Evolutionary conservation across 768 basidiomycete species (phyloP), one percentile per base, ranked within the genome.

Genomic region (Lactifluus hygrophoroides): DNA sequence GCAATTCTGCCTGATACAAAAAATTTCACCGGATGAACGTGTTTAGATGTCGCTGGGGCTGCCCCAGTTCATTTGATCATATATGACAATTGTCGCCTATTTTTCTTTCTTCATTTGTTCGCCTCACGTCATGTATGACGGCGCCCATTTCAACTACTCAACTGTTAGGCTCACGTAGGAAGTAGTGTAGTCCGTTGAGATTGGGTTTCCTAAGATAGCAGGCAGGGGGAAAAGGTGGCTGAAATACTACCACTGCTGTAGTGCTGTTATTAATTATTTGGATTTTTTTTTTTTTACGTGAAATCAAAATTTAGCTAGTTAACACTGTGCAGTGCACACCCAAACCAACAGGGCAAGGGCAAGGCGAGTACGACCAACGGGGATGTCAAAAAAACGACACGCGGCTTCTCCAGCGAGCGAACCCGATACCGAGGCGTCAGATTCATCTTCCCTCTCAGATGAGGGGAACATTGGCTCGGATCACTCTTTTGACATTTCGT

Each of bases 401-500:
- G 17, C 16, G 16, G 27, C n/a, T 23, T 34, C 52, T 19, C 40
- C 21, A n/a, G 25, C 11, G 14, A 7, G 16, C 25, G 51, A 50
- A n/a, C 25, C 40, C 17, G 56, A 55, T 14, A 34, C 21, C 10
- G 52, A 40, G 5, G 4, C 19, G 19, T 51, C 56, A 19, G 17
- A 5, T 34, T 50, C 50, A 11, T 58, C 56, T 35, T 38, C 54
- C n/a, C 16, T 2, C 9, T 57, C 63, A 30, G 53, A 59, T 32
- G 55, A 53, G 28, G 55, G 54, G 27, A 23, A 19, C 5, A 34
- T 52, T 2, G 49, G 42, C 49, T 70, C 70, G 4, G 73, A 75
- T 42, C 69, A 72, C 37, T 78, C 80, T 44, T 64, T 86, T 28
- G 87, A 88, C 66, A 87, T 89, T 25, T 86, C 82, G 51, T 75